Evolutionary conservation across 345 rosid genomes (phyloP).

Genomic region (Lenwebbia sp.): DNA sequence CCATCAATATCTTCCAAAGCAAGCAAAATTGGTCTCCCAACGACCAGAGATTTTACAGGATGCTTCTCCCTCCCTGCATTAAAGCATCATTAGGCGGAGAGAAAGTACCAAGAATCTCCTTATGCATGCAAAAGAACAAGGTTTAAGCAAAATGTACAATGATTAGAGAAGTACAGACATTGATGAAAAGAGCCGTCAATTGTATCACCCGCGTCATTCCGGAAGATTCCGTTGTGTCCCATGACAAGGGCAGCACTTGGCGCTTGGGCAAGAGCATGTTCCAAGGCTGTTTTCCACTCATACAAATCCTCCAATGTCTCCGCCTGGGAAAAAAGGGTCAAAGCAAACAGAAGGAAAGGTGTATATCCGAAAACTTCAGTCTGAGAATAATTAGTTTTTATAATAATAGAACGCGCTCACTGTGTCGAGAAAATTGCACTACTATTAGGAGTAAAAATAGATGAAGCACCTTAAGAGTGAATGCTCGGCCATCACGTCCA

Average conservation of each 20-base stretch:
- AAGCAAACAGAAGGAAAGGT: neutral
- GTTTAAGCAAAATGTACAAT: neutral
- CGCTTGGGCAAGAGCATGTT: slow-evolving; percentile 87
- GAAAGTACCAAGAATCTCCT: neutral
- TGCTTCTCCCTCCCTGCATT: slow-evolving; percentile 88
- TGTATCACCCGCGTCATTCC: slow-evolving; percentile 58
- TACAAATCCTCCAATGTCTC: slow-evolving; percentile 89
- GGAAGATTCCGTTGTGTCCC: slow-evolving; percentile 89
- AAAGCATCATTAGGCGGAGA: neutral
- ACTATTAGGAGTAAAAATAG: neutral
- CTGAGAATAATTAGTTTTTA: neutral
- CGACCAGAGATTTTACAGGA: slow-evolving; percentile 85
- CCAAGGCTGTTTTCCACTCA: slow-evolving; percentile 94
- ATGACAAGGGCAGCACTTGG: slow-evolving; percentile 96
- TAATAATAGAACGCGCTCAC: neutral
- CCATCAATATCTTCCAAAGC: slow-evolving; percentile 99
- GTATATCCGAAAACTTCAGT: neutral
- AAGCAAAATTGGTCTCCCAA: slow-evolving; percentile 97
- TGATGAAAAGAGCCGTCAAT: slow-evolving; percentile 82
- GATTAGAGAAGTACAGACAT: slow-evolving; percentile 15
- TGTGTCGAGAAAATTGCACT: neutral
- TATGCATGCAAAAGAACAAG: neutral
- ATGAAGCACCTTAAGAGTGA: slow-evolving; percentile 78
- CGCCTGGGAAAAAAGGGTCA: slow-evolving; percentile 38
- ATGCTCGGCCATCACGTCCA: slow-evolving; percentile 99